Conservation (phyloP, 108 stramenopile genomes). For the Hondaea fermentalgiana region DNA sequence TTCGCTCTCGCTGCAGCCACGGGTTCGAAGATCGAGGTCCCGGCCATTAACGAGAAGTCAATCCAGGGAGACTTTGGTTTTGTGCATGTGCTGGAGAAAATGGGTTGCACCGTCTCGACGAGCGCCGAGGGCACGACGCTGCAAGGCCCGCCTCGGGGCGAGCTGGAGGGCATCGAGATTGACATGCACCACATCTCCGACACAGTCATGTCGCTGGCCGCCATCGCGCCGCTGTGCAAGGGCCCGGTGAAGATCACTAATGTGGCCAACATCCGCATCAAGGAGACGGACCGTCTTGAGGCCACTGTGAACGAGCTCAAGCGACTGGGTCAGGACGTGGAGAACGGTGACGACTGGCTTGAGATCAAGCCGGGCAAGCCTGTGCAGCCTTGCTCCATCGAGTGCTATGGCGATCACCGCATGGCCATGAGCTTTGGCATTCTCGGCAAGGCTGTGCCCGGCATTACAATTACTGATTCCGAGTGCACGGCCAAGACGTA, state of each 20-base stretch:
- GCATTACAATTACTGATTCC: not conserved
- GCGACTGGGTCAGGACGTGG: not conserved
- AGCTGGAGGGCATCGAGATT: not conserved
- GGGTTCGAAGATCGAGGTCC: not conserved
- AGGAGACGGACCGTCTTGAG: conserved; percentile 24
- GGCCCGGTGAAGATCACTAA: not conserved
- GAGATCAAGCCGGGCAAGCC: not conserved
- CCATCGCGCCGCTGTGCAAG: not conserved
- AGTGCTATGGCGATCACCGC: conserved; percentile 21
- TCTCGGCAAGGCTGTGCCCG: not conserved
- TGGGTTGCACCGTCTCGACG: conserved; percentile 3
- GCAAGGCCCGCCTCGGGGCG: not conserved
- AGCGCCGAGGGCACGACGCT: not conserved
- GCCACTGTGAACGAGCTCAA: conserved; percentile 5
- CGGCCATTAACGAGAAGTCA: not conserved
- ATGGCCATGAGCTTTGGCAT: conserved; percentile 23
- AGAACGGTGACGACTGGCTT: not conserved
- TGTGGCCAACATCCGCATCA: conserved; percentile 22
- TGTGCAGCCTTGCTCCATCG: not conserved
- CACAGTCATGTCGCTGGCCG: conserved; percentile 17
- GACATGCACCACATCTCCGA: conserved; percentile 21
- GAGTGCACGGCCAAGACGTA: conserved; percentile 26
- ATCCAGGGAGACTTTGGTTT: conserved; percentile 21
- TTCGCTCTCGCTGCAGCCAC: conserved; percentile 14
- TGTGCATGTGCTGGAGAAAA: not conserved